These are phyloP conservation scores for Euryodendron excelsum DNA, from an alignment of 148 eudicot genomes.

Conservation along the genomic window DNA sequence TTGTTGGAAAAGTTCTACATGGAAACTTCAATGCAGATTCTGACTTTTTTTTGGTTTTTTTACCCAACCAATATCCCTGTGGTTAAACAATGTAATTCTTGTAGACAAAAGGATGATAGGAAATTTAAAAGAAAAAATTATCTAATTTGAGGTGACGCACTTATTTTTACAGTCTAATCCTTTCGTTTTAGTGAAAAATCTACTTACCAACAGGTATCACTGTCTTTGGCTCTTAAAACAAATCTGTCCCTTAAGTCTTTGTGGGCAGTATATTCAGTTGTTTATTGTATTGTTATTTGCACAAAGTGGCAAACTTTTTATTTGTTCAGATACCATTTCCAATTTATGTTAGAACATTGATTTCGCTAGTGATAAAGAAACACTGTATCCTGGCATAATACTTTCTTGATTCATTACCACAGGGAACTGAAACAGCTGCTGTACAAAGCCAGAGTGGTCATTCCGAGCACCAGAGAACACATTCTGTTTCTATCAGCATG, in stretches of 20 bases:
- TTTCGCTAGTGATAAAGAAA: background rate
- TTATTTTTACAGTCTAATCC: background rate
- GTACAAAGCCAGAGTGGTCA: slow-evolving; percentile 5
- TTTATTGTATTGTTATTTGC: background rate
- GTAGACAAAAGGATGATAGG: background rate
- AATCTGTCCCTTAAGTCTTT: no score
- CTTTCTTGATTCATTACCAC: background rate
- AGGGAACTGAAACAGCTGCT: slow-evolving; percentile 37
- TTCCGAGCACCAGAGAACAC: slow-evolving; percentile 19
- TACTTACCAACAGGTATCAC: background rate
- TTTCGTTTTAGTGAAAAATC: background rate
- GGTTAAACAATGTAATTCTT: background rate
- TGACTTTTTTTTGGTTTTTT: background rate
- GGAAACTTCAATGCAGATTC: background rate
- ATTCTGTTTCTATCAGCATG: slow-evolving; percentile 66
- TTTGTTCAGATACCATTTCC: background rate
- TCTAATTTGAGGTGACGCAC: background rate
- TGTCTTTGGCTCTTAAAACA: background rate
- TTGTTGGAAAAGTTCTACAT: background rate
- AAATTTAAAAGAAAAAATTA: background rate
- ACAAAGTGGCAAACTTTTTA: background rate
- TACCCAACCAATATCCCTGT: background rate
- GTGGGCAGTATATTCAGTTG: background rate
- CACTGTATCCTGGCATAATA: background rate
- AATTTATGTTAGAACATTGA: no score